Evolutionary conservation across 345 rosid genomes (phyloP), one percentile per base, ranked within the genome.

Genomic region (Citrus cavaleriei): DNA sequence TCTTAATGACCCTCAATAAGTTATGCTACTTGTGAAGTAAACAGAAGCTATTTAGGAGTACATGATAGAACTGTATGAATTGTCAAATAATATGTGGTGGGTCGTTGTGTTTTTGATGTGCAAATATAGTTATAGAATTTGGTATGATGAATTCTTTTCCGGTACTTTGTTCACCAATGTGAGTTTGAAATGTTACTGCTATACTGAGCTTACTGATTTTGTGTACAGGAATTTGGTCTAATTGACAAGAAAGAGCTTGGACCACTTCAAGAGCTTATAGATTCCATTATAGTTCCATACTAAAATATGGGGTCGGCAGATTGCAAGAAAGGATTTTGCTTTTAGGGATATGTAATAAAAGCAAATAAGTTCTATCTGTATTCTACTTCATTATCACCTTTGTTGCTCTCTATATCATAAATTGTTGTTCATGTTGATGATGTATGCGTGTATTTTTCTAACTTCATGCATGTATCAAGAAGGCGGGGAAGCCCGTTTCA

Each of bases 231-330:
- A 83, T 96, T 96, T 81, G 95, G 93, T 77, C 87, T 96, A 72
- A 91, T 96, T 13, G 99, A 96, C 87, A 96, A 91, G 93, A 93
- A 92, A 88, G 99, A 96, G 87, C 97, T 96, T 3, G 99, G 95
- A 2, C 99, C 99, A 16, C 93, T 96, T 54, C 98, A 96, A 67
- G 99, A 96, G 76, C 97, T 96, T 79, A 87, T 96, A 80, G 98
- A 96, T 28, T 93, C 99, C 77, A 93, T 95, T 65, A 82, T 89
- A 58, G 87, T 89, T 72, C 97, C 99, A 40, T 93, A 94, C 81
- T 95, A 78, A 90, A 46, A 77, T 68, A 70, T 40, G 30, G 77
- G 73, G 68, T 22, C 0, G 21, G 34, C 70, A 9, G 35, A 49
- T 71, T 40, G 21, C 70, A 9, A 28, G 54, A 13, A 40, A 18